Conservation (phyloP, 108 stramenopile genomes). For the Fistulifera solaris region DNA sequence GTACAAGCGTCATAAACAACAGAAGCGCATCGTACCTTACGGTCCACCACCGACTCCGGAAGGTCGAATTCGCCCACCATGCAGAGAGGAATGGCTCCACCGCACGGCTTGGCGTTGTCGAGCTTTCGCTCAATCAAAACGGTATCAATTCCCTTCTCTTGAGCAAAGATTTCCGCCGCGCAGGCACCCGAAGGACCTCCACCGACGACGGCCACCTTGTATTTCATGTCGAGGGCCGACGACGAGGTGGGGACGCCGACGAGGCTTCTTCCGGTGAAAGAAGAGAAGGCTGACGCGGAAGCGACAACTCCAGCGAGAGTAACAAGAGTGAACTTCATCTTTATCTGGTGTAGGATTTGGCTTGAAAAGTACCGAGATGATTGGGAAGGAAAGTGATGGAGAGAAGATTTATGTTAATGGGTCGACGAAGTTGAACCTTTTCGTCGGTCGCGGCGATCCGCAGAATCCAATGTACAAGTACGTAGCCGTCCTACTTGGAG, state of each 20-base stretch:
- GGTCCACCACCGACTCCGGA: constrained; percentile 90
- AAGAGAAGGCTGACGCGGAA: constrained; percentile 37
- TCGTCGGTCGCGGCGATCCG: no score
- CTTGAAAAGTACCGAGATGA: no score
- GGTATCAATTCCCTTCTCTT: constrained; percentile 90
- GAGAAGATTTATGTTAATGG: no score
- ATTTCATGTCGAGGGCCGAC: constrained; percentile 65
- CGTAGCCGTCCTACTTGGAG: no score
- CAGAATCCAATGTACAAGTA: no score
- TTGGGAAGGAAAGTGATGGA: no score
- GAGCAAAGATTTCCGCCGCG: constrained; percentile 95
- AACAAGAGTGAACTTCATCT: constrained; percentile 54
- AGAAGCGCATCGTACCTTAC: constrained; percentile 68
- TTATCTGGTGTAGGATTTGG: constrained; percentile 5
- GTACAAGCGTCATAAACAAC: background rate
- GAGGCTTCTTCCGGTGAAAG: constrained; percentile 42
- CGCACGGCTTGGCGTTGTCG: constrained; percentile 99
- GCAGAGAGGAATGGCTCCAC: constrained; percentile 97
- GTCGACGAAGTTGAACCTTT: no score
- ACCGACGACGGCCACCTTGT: constrained; percentile 94
- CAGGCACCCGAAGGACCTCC: constrained; percentile 96
- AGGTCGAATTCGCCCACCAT: constrained; percentile 98
- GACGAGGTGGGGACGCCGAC: constrained; percentile 20
- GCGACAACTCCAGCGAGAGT: constrained; percentile 22
- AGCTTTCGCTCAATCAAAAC: constrained; percentile 95